Evolutionary conservation across 208 protist genomes (phyloP), one percentile per base, ranked within the genome.

Genomic region (Strigomonas culicis): DNA sequence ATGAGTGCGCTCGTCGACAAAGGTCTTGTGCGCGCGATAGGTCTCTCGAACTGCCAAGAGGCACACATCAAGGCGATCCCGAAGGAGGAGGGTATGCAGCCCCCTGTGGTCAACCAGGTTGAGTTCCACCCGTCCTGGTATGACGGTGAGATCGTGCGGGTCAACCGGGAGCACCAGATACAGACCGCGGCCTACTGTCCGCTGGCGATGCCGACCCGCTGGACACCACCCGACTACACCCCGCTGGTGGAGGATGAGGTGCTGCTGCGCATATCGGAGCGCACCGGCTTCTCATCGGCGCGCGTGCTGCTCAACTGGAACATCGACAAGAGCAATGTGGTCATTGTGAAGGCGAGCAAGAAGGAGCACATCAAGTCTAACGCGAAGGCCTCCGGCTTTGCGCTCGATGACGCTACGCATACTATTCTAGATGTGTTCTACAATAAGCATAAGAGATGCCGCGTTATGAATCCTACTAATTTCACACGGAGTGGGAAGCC

Each of bases 101-200:
- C 59, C 55, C 91, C 93, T 8, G 86, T 86, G n/a, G 25, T 96
- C 10, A 95, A 96, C 61, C 95, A 98, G 65, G 75, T 97, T 28
- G 95, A 98, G 70, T 59, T 86, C 28, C 95, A 98, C 66, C 92
- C 92, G 7, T 91, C 60, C 7, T 63, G 80, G 22, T 63, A 70
- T 28, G 75, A 95, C 59, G 7, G 24, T 31, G 75, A 76, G 1
- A 68, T 96, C 46, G 11, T 77, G 21, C 66, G 70, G 30, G 72
- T 80, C 22, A 79, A 92, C 55, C 53, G 66, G 13, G 44, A 65
- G 3, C 71, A 96, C 50, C 53, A 63, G n/a, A 90, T 97, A 43
- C 57, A 88, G 24, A 87, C 90, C 19, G 91, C 72, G 7, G 91
- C 94, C 0, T 95, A 96, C 62, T 91, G 80, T 61, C 94, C 94